Percentiles rank a stretch among this genome's conserved stretches.
phyloP scores from a whole-genome alignment of 2,329 filamentous ascomycete genomes.

The Septoria petroselini region DNA sequence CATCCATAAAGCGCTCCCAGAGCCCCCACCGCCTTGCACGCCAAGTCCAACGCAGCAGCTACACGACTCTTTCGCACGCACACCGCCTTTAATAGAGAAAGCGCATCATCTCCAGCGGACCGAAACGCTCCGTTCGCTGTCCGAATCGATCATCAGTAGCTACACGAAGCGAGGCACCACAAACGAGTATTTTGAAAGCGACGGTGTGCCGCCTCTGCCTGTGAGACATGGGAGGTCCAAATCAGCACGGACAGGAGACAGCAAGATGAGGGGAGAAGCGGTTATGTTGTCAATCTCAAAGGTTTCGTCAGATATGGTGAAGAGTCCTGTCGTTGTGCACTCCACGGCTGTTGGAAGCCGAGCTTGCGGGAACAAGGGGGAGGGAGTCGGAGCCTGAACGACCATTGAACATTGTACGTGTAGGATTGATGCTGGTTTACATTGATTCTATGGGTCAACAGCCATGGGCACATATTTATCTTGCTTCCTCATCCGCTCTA shows the following conservation, averaged over 20 bases:
- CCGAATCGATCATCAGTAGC: conserved; percentile 36
- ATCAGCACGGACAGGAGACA: background rate
- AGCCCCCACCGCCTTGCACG: conserved; percentile 21
- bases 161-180: conserved; percentile 29
- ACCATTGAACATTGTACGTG: background rate
- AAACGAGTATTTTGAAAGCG: too few relatives aligned
- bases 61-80: background rate
- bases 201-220: background rate
- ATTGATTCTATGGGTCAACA: too few relatives aligned
- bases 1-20: conserved; percentile 30
- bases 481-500: background rate
- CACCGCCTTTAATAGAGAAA: conserved; percentile 7
- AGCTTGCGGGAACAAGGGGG: too few relatives aligned
- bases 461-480: background rate
- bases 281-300: conserved; percentile 4
- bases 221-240: conserved; percentile 1
- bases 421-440: too few relatives aligned
- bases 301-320: conserved; percentile 11
- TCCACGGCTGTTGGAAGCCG: too few relatives aligned
- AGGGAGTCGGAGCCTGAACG: too few relatives aligned
- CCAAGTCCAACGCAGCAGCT: conserved; percentile 13
- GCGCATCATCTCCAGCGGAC: conserved; percentile 19
- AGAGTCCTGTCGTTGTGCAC: background rate
- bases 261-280: background rate
- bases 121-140: conserved; percentile 33